These are phyloP conservation scores for Aureococcus anophagefferens DNA, from an alignment of 108 stramenopile species.

Conservation along the genomic window DNA sequence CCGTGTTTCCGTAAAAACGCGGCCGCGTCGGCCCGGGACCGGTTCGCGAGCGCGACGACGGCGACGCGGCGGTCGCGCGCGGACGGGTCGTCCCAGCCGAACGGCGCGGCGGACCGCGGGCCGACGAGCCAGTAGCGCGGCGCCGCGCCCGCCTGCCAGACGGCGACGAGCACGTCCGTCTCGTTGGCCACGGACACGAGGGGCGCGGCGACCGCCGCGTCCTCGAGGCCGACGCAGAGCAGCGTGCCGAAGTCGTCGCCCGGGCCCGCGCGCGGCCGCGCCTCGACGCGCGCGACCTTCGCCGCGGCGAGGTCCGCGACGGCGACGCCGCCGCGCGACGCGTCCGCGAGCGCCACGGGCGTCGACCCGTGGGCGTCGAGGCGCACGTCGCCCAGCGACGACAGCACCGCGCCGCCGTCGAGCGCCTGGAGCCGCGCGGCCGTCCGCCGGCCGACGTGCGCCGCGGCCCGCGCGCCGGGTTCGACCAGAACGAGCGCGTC, in stretches of 20 bases:
- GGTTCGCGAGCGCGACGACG: background rate
- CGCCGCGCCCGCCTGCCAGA: background rate
- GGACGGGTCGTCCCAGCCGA: background rate
- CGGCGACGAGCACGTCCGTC: background rate
- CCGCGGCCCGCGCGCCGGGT: no score
- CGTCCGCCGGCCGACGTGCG: no score
- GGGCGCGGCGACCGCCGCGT: background rate
- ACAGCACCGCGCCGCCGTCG: no score
- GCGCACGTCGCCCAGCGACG: no score
- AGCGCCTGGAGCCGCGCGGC: no score
- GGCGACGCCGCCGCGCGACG: no score
- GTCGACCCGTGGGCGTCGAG: no score
- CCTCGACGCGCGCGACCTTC: background rate
- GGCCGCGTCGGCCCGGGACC: background rate
- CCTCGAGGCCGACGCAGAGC: background rate
- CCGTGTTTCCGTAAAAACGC: background rate
- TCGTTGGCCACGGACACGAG: background rate
- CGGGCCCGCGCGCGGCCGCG: background rate
- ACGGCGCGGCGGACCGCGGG: background rate
- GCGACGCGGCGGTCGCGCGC: background rate
- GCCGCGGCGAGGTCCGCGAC: background rate
- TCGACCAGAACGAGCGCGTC: no score
- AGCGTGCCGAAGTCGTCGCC: background rate
- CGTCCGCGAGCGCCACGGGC: no score
- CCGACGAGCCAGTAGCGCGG: background rate